Conservation (phyloP, 805 yeast species). For the Citeromyces matritensis region DNA sequence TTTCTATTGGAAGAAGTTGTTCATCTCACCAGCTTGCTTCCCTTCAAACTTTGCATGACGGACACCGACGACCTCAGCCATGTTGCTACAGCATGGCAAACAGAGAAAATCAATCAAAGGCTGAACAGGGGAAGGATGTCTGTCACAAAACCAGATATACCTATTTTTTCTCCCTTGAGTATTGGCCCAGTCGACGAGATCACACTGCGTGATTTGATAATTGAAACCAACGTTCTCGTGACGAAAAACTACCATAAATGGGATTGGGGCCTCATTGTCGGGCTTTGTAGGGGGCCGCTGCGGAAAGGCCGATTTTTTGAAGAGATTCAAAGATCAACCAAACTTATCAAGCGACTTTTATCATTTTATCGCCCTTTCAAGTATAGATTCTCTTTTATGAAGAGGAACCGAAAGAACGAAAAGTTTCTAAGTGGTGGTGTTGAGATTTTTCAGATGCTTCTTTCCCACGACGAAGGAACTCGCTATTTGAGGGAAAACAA, state of each 20-base stretch:
- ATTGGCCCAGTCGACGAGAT: constrained; percentile 34
- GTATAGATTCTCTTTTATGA: constrained; percentile 50
- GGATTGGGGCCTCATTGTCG: constrained; percentile 72
- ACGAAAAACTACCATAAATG: constrained; percentile 73
- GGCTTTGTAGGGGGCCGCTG: constrained; percentile 76
- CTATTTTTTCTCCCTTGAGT: constrained; percentile 3
- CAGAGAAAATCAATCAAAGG: background rate
- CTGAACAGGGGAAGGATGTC: background rate
- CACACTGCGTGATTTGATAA: constrained; percentile 50
- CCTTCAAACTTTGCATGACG: background rate
- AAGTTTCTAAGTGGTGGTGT: constrained; percentile 63
- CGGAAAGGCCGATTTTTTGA: constrained; percentile 57
- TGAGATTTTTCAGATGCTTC: constrained; percentile 50
- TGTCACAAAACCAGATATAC: background rate
- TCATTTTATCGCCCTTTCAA: constrained; percentile 90
- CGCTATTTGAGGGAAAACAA: constrained; percentile 57
- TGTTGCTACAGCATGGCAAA: background rate
- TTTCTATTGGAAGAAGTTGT: constrained; percentile 21
- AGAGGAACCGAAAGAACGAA: constrained; percentile 31
- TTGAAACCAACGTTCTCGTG: constrained; percentile 54
- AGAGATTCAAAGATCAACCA: constrained; percentile 65
- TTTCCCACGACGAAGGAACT: constrained; percentile 51
- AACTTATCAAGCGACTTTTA: constrained; percentile 69
- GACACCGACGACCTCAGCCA: background rate
- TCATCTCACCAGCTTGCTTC: constrained; percentile 1